Evolutionary conservation across 164 flowering plant species (phyloP), one percentile per base, ranked within the genome.

Genomic region (Nymphaea thermarum): DNA sequence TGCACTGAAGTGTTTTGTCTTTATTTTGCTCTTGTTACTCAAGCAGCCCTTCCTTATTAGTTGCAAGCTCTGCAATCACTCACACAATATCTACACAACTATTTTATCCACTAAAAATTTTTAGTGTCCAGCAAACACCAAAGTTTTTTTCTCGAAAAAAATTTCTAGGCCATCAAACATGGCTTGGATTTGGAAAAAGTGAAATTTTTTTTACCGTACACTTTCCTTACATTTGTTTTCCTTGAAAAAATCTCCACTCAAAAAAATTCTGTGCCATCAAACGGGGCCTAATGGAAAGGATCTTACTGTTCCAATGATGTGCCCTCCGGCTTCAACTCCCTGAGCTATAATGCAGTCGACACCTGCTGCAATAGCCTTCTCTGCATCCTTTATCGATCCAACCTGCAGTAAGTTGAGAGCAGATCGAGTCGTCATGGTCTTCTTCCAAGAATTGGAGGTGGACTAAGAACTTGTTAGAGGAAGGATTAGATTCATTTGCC

Each of bases 321-420:
- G 79, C 25, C 79, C 79, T 4, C 79, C 79, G 41, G 72, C 77
- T 63, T 77, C 79, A 0, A 71, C 72, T 4, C 79, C 79, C 65
- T 77, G 77, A 42, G 68, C 79, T 10, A 73, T 64, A 45, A 74
- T 77, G 60, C 79, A 73, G 60, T 77, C 79, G 4, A 77, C 74
- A n/a, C 77, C 79, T 2, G 72, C 79, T 11, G 79, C 74, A 62
- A 77, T 67, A 2, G 77, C 79, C 62, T 65, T 71, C 51, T 77
- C 79, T 0, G 77, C 79, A 44, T 53, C 79, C 15, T 60, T 66
- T 64, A 76, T 67, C 0, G 80, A 74, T 60, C 77, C 80, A 42
- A 77, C 62, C 80, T 77, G 51, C 8, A 70, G 11, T 6, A 47
- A 6, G 62, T 42, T n/a, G 12, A 8, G 25, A 67, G 15, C 17